phyloP scores from a whole-genome alignment of 371 early-diverging fungal genomes.

The Coemansia sp. region DNA sequence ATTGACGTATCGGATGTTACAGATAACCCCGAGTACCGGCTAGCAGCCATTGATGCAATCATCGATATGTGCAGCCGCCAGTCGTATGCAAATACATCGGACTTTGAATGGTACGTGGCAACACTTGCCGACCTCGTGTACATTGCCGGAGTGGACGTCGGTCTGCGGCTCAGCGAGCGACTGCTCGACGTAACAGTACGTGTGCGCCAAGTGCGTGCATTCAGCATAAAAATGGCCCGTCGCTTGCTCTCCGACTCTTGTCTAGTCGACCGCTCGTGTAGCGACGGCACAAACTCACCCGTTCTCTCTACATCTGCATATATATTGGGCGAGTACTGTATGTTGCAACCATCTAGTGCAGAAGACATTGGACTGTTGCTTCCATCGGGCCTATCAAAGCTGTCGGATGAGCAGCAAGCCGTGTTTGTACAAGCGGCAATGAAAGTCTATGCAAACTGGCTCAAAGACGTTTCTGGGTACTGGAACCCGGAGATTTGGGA shows the following conservation, averaged over 20 bases:
- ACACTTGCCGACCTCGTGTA: conserved; percentile 76
- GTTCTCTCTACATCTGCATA: conserved; percentile 87
- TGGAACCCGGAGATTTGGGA: conserved; percentile 49
- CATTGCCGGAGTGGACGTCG: conserved; percentile 73
- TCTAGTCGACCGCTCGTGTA: conserved; percentile 61
- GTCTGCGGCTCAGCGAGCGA: conserved; percentile 66
- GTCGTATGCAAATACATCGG: conserved; percentile 79
- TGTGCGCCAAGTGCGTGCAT: conserved; percentile 79
- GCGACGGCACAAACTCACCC: conserved; percentile 66
- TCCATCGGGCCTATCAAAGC: conserved; percentile 10
- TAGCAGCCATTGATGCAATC: conserved; percentile 77
- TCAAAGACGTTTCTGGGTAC: conserved; percentile 31
- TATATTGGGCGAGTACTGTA: conserved; percentile 86
- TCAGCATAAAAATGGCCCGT: conserved; percentile 76
- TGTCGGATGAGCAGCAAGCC: conserved; percentile 34
- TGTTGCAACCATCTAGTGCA: conserved; percentile 29
- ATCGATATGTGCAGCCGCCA: conserved; percentile 79
- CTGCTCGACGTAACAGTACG: conserved; percentile 89
- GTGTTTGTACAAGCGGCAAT: conserved; percentile 45
- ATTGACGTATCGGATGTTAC: conserved; percentile 24
- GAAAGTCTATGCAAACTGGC: conserved; percentile 47
- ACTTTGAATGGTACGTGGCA: conserved; percentile 95
- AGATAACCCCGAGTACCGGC: conserved; percentile 74
- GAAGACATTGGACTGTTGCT: conserved; percentile 30
- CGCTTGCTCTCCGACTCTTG: conserved; percentile 31